phyloP scores from a whole-genome alignment of 805 yeast species.

The Aciculoconidium aculeatum region DNA sequence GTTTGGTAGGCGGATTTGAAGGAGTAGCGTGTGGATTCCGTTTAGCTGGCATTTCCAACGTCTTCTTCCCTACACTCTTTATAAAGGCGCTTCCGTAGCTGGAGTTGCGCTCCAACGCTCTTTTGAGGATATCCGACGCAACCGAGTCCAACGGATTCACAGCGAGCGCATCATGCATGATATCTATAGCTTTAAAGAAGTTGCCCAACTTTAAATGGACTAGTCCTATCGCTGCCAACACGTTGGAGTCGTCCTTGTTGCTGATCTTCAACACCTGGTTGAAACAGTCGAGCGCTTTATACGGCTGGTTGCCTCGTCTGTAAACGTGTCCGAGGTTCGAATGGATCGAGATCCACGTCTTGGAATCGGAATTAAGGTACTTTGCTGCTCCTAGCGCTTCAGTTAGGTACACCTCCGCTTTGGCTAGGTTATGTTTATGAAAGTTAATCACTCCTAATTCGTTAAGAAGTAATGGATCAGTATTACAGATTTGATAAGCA shows the following conservation, averaged over 20 bases:
- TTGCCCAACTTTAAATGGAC: conserved; percentile 68
- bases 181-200: conserved; percentile 60
- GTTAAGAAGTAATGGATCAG: conserved; percentile 83
- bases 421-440: conserved; percentile 59
- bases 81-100: conserved; percentile 19
- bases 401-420: conserved; percentile 65
- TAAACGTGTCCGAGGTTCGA: conserved; percentile 87
- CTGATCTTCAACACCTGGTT: conserved; percentile 66
- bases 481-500: conserved; percentile 70
- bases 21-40: conserved; percentile 7
- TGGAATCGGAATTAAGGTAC: conserved; percentile 67
- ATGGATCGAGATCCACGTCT: conserved; percentile 80
- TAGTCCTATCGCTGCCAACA: conserved; percentile 80
- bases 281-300: conserved; percentile 69
- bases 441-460: conserved; percentile 92
- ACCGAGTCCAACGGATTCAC: conserved; percentile 76
- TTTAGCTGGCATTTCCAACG: too few relatives aligned
- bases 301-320: conserved; percentile 54
- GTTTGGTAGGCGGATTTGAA: too few relatives aligned
- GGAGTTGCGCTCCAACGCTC: conserved; percentile 66
- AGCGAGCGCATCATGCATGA: conserved; percentile 76
- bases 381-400: conserved; percentile 69
- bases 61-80: conserved; percentile 14
- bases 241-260: conserved; percentile 61
- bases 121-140: conserved; percentile 70